A percentile compares a stretch with the other conserved stretches of the same genome.
phyloP scores from a whole-genome alignment of 495 filamentous ascomycete species.

The Achaetomiella virescens region DNA sequence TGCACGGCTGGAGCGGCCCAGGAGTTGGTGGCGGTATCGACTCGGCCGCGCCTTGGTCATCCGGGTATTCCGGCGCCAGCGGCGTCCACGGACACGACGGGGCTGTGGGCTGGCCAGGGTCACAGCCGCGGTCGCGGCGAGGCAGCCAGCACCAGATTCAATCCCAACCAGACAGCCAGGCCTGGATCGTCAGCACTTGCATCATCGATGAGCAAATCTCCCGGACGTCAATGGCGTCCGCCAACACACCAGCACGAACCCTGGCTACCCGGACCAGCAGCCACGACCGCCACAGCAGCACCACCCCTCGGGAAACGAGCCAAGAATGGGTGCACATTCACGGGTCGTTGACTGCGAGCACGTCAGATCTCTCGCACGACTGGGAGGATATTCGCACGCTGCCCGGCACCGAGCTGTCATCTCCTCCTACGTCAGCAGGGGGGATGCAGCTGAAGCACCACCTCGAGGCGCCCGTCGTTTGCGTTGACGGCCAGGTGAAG shows the following conservation, averaged over 20 bases:
- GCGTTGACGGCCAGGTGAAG: background rate
- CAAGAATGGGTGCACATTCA: slow-evolving; percentile 12
- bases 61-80: background rate
- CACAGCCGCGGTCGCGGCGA: background rate
- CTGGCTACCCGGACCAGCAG: background rate
- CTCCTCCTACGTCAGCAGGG: background rate
- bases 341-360: background rate
- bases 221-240: slow-evolving; percentile 9
- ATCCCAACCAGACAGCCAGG: background rate
- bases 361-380: slow-evolving; percentile 15
- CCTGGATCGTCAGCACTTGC: background rate
- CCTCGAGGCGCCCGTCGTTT: background rate
- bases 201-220: slow-evolving; percentile 1
- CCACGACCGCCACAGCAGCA: background rate
- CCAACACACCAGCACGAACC: background rate
- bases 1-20: background rate
- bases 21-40: background rate
- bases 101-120: background rate
- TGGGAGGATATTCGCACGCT: slow-evolving; percentile 18
- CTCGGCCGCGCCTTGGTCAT: background rate
- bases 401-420: background rate
- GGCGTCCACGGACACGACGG: background rate
- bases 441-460: background rate
- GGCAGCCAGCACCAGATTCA: background rate
- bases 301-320: background rate